Evolutionary conservation across 2,329 filamentous ascomycete species (phyloP), one percentile per base, ranked within the genome.

Genomic region (Lachnellula willkommii): DNA sequence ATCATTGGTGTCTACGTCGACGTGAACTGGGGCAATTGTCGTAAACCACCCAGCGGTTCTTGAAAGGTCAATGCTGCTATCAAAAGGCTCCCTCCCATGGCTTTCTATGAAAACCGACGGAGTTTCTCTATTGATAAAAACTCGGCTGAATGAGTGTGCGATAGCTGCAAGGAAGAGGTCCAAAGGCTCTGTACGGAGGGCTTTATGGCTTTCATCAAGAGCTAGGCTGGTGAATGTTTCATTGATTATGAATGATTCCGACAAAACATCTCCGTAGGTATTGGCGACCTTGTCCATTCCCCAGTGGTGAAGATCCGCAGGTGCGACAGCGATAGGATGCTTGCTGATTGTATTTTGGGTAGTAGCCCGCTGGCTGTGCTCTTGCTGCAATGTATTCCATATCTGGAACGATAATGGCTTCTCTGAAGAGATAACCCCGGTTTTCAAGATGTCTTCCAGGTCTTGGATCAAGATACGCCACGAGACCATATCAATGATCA

Each of bases 31-130:
- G 7, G 65, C 68, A 9, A 77, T 66, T 0, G 74, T 74, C 1
- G 75, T 77, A 53, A 77, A 77, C 74, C 74, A 77, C 6, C 75
- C 75, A 1, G 76, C 70, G 0, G 73, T 75, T 1, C 66, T 60
- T 0, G 74, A 72, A 2, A 72, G 60, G 46, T 76, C 69, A 12
- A 72, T 59, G 1, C 47, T 36, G 2, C 60, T 39, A 17, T 68
- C 65, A 64, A 66, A 70, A 1, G 68, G 55, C 32, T 76, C 73
- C 5, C 75, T 67, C 2, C 74, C 75, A 17, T 76, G 74, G 0
- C 71, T 68, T 56, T 77, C 74, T 37, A 66, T 70, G 61, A 73
- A 76, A 1, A 76, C 57, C 4, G 66, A 59, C 1, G 74, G 74
- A 0, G 64, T 26, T 0, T 59, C 14, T 4, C 73, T 68, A 28